Conservation (phyloP, 2,329 filamentous ascomycete species). For the Microdochium paspali region DNA sequence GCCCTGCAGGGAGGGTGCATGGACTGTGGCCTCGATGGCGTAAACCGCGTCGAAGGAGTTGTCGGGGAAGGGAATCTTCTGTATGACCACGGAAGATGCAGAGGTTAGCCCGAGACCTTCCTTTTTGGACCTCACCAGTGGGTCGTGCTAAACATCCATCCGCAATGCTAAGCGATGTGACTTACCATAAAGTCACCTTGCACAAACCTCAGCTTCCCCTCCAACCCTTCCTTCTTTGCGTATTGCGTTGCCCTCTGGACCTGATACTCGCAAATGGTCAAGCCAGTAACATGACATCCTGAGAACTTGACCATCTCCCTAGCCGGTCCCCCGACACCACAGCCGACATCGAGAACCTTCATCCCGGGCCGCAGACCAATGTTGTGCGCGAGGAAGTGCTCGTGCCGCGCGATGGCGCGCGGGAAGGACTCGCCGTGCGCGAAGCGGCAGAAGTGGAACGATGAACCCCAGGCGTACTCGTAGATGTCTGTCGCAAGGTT, state of each 20-base stretch:
- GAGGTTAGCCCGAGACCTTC: not conserved
- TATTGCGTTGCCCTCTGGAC: slow-evolving; percentile 63
- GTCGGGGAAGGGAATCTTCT: slow-evolving; percentile 66
- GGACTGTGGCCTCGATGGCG: slow-evolving; percentile 69
- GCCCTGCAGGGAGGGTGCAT: slow-evolving; percentile 62
- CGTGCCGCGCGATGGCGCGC: slow-evolving; percentile 66
- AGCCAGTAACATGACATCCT: slow-evolving; percentile 57
- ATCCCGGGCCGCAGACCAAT: slow-evolving; percentile 58
- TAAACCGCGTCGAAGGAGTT: slow-evolving; percentile 69
- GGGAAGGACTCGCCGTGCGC: slow-evolving; percentile 59
- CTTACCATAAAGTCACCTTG: slow-evolving; percentile 74
- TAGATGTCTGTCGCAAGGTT: slow-evolving; percentile 66
- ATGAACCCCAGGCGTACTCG: slow-evolving; percentile 67
- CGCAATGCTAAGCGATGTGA: too few species aligned
- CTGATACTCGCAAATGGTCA: slow-evolving; percentile 79
- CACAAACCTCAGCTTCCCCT: slow-evolving; percentile 54
- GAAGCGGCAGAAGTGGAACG: slow-evolving; percentile 74
- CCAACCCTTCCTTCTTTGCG: slow-evolving; percentile 55
- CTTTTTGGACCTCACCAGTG: not conserved
- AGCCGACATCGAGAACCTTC: slow-evolving; percentile 66
- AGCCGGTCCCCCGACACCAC: slow-evolving; percentile 68
- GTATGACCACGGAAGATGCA: not conserved
- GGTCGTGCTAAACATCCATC: too few species aligned
- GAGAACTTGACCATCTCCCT: slow-evolving; percentile 67
- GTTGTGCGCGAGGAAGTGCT: slow-evolving; percentile 66